Base-by-base conservation (phyloP, 306 rosid species). In the Quercus robur region DNA sequence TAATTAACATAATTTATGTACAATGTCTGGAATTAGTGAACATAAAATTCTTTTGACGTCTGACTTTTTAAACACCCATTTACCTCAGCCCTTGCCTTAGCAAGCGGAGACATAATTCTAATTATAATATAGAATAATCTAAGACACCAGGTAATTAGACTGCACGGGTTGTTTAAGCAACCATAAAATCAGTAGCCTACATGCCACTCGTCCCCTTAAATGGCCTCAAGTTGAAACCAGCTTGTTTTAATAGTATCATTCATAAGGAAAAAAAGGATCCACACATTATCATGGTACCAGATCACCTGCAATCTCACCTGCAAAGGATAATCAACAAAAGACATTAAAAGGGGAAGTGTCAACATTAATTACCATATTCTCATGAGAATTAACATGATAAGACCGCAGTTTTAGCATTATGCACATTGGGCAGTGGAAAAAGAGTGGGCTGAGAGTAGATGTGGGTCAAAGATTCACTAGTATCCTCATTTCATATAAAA, bases 241-340 rank as follows among this genome's bases (percentile, higher is more conserved):
- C 75, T 68, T 72, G 78, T 73, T 5, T 63, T 56, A 46, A 26
- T 80, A 20, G 81, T 51, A 33, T 33, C 52, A 23, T 25, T 73
- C 15, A 3, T 2, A 73, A 26, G 3, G 23, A 58, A 23, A 25
- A 26, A 56, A 68, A 8, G 0, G 11, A n/a, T 46, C 58, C 35
- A 4, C 30, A 31, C 13, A 49, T 56, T 75, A 84, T 56, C 82
- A 81, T 17, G 80, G 70, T 35, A 67, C 56, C 26, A 88, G 63
- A 66, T 88, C 81, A 12, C 85, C 87, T 57, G 79, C 63, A 75
- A 88, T 62, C 83, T 91, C 92, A 81, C 92, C 97, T 89, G 88
- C 71, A 86, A 82, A 68, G 56, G 58, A 58, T 55, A 59, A 71
- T 73, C 33, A 73, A 75, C 77, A 75, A 59, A 15, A 44, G 77